Evolutionary conservation across 1,284 basidiomycete species (phyloP).

Genomic region (Leccinum laetum): DNA sequence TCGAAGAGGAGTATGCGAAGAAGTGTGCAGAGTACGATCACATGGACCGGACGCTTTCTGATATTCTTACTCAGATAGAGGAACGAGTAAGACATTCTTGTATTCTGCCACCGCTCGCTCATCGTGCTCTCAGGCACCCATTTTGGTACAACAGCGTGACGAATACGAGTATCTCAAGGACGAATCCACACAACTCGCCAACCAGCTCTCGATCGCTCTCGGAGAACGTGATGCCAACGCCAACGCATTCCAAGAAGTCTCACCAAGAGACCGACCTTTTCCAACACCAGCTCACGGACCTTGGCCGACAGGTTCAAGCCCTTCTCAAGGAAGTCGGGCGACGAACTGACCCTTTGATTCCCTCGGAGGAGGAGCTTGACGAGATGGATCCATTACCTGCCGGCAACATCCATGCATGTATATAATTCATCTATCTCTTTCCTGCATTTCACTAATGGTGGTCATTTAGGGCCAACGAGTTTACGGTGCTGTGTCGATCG

Average conservation of each 20-base stretch:
- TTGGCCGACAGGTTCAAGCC: slow-evolving; percentile 79
- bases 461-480: no score
- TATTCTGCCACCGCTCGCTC: background rate
- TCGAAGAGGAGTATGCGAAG: slow-evolving; percentile 59
- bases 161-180: slow-evolving; percentile 77
- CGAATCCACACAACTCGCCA: slow-evolving; percentile 81
- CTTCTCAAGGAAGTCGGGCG: slow-evolving; percentile 82
- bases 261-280: slow-evolving; percentile 72
- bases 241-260: slow-evolving; percentile 52
- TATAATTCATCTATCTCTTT: no score
- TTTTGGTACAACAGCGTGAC: slow-evolving; percentile 78
- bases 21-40: slow-evolving; percentile 60
- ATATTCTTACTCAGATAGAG: slow-evolving; percentile 17
- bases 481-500: no score
- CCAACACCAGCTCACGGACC: slow-evolving; percentile 80
- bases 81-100: background rate
- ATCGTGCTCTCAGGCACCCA: slow-evolving; percentile 66
- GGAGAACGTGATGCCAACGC: slow-evolving; percentile 63
- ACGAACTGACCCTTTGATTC: slow-evolving; percentile 79
- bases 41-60: slow-evolving; percentile 42
- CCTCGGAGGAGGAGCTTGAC: slow-evolving; percentile 71
- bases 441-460: no score
- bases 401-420: slow-evolving; percentile 53
- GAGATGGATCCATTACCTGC: slow-evolving; percentile 41
- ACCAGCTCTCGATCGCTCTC: slow-evolving; percentile 74